phyloP scores from a whole-genome alignment of 345 rosid genomes.

The Erucastrum elatum region DNA sequence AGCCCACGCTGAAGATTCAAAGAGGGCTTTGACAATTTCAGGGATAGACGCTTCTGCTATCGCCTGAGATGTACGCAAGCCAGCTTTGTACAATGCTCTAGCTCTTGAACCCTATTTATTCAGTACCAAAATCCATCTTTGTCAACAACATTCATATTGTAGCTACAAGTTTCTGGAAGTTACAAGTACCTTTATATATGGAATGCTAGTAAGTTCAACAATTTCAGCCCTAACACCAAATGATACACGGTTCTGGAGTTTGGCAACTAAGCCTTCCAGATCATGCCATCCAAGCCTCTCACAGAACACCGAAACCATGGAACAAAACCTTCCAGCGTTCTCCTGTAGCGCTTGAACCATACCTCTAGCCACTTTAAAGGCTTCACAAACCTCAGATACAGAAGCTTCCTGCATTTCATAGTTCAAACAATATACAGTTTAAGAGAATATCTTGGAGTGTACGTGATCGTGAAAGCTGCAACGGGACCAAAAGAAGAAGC shows the following conservation, averaged over 20 bases:
- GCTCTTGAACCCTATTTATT: constrained; percentile 87
- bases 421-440: constrained; percentile 13
- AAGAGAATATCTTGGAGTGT: constrained; percentile 12
- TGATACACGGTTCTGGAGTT: constrained; percentile 94
- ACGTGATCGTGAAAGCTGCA: constrained; percentile 30
- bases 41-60: constrained; percentile 90
- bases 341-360: constrained; percentile 97
- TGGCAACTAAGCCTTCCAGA: constrained; percentile 84
- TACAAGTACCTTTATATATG: constrained; percentile 72
- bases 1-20: constrained; percentile 84
- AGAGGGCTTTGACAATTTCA: constrained; percentile 87
- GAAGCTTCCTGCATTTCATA: constrained; percentile 76
- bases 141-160: constrained; percentile 17
- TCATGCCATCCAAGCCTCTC: constrained; percentile 99
- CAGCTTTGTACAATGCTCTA: constrained; percentile 92
- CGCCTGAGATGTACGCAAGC: constrained; percentile 85
- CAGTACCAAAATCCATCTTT: constrained; percentile 14
- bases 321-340: constrained; percentile 95
- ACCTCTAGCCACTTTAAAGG: constrained; percentile 91
- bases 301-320: constrained; percentile 95
- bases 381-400: constrained; percentile 89
- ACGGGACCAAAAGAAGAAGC: constrained; percentile 14
- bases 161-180: constrained; percentile 19
- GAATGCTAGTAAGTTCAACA: constrained; percentile 92
- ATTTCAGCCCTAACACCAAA: constrained; percentile 99